Conservation (phyloP, 257 asterid genomes). For the Forsythia viridissima region DNA sequence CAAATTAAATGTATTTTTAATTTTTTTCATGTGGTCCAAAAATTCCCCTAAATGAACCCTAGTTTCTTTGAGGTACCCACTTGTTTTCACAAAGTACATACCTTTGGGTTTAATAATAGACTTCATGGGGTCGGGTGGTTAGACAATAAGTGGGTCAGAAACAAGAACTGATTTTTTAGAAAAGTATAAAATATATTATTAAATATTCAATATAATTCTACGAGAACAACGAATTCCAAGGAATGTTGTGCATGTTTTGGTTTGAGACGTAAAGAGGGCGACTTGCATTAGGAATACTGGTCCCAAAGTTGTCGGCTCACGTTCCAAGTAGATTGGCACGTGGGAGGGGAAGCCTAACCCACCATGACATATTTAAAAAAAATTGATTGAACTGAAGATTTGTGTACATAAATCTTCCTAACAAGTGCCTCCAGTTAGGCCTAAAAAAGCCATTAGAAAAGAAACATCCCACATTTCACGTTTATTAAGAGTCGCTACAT, state of each 20-base stretch:
- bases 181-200: background rate
- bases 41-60: background rate
- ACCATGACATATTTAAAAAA: too few relatives aligned
- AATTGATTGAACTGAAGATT: too few relatives aligned
- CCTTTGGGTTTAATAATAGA: background rate
- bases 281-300: slow-evolving; percentile 6
- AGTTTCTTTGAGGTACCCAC: background rate
- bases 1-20: too few relatives aligned
- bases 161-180: background rate
- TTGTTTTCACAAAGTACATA: background rate
- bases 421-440: too few relatives aligned
- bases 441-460: too few relatives aligned
- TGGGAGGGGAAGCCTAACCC: slow-evolving; percentile 17
- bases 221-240: slow-evolving; percentile 4
- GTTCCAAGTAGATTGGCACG: slow-evolving; percentile 10
- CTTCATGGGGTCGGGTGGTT: background rate
- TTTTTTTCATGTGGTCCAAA: background rate
- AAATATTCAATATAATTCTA: slow-evolving; percentile 26
- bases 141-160: background rate
- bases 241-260: slow-evolving; percentile 5
- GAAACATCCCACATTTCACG: too few relatives aligned
- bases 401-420: too few relatives aligned
- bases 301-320: slow-evolving; percentile 1
- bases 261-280: background rate
- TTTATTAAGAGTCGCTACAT: too few relatives aligned